Evolutionary conservation across 495 filamentous ascomycete genomes (phyloP), one percentile per base, ranked within the genome.

Genomic region (Penicillium flavigenum): DNA sequence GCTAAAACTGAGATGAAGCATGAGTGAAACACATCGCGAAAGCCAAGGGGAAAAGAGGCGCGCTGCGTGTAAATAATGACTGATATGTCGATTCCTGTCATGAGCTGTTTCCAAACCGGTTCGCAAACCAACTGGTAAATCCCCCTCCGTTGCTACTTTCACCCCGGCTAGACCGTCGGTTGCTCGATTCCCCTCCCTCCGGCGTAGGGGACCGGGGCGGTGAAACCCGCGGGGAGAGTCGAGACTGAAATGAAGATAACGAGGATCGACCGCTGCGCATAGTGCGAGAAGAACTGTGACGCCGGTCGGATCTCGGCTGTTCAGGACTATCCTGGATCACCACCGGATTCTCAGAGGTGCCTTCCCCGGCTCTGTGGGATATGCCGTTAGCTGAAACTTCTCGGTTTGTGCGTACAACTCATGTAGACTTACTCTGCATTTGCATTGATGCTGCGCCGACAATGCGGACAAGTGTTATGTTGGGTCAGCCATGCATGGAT

Each of bases 391-490:
- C 48, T 43, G 58, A 52, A 55, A 6, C 0, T 52, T 34, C n/a
- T 56, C 55, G 38, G 59, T 32, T 42, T 45, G 45, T 16, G 16
- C 2, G 2, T 19, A 19, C 4, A 16, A n/a, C n/a, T 9, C 39
- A 5, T 3, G 12, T 19, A 12, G 19, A 66, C 72, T 69, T 65
- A 71, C 72, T 41, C 54, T 59, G 47, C 51, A 31, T 62, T 32
- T 24, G 60, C 63, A 60, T 84, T 83, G 58, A 96, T 92, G 34
- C 89, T 78, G 62, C 86, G 82, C 38, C 92, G 81, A 67, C 92
- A 97, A 55, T 94, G 89, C 4, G 92, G 92, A 65, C 92, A 97
- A 2, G 91, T 96, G 59, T 96, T 88, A 66, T 96, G 91, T 67
- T 94, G 88, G 63, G 80, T 83, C 31, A 97, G 71, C 92, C 92